phyloP scores from a whole-genome alignment of 2,329 filamentous ascomycete genomes.

The Fusarium keratoplasticum region DNA sequence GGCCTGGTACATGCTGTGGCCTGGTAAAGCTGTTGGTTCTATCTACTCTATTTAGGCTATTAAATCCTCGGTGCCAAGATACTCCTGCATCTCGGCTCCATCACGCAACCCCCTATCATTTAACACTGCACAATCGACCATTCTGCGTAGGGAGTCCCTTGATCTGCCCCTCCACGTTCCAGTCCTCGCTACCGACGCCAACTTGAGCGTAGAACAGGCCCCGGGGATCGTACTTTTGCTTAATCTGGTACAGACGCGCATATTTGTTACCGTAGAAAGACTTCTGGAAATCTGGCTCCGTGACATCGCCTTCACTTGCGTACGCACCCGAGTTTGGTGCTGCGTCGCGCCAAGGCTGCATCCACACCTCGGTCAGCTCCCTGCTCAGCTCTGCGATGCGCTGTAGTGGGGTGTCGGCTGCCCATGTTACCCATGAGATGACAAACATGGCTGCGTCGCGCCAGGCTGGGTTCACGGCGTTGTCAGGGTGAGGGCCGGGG shows the following conservation, averaged over 20 bases:
- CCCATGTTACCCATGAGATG: neutral
- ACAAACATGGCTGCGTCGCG: neutral
- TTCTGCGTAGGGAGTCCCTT: neutral
- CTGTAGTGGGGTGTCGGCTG: neutral
- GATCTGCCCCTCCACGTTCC: conserved; percentile 41
- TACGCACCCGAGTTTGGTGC: conserved; percentile 56
- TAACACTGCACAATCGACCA: neutral
- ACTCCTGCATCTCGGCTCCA: neutral
- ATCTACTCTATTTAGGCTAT: neutral
- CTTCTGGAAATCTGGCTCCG: conserved; percentile 51
- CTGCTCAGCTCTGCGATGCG: neutral
- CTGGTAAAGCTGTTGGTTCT: neutral
- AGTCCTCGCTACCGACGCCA: conserved; percentile 59
- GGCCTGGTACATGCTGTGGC: neutral
- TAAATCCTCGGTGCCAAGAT: neutral
- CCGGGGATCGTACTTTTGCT: conserved; percentile 57
- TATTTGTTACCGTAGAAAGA: conserved; percentile 56
- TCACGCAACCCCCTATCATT: neutral
- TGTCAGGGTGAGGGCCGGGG: neutral
- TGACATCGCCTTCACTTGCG: conserved; percentile 55
- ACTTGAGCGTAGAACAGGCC: conserved; percentile 57
- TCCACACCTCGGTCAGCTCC: neutral
- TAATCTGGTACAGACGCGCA: conserved; percentile 49
- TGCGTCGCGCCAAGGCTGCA: conserved; percentile 46
- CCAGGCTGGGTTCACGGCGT: neutral